Base-by-base conservation (phyloP, 345 rosid species). In the Lumnitzera racemosa region DNA sequence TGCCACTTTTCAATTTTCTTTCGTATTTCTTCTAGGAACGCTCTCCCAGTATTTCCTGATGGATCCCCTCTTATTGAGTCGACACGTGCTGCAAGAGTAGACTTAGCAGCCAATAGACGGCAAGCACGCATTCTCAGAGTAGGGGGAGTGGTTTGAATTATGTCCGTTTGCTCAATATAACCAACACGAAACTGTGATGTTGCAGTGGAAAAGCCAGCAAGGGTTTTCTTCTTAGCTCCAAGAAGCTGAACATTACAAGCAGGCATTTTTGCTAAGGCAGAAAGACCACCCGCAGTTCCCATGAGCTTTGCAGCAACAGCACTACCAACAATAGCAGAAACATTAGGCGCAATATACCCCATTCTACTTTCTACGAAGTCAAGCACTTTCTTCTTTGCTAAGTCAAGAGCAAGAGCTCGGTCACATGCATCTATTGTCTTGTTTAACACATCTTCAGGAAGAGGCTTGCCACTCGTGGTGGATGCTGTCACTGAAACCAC, bases 1-100 rank as follows among this genome's bases (percentile, higher is more conserved):
- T 94, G 97, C 95, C 97, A 90, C 72, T 90, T 94, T 68, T 90
- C 96, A 68, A 94, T 88, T 73, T 90, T 94, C 82, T 94, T 94
- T 51, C 62, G 75, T 11, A 94, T 84, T 55, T 78, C 88, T 47
- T 90, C 97, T 55, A 77, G 74, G 4, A 88, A 76, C 20, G 77
- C 68, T 70, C 83, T 85, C 67, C 99, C 96, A 61, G 83, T 80
- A 57, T 56, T 78, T 24, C 99, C 97, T 0, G 83, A 77, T 27
- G 90, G 89, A 68, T 90, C 96, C 55, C 95, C 91, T 69, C 96
- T 78, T 20, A 69, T 81, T 60, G 97, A 81, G 79, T 90, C 97
- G 53, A 94, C 88, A 55, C 90, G 85, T 50, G 96, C 96, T 12
- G 87, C 97, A 63, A 90, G 86, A 2, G 89, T 81, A 2, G 97